Evolutionary conservation across 495 filamentous ascomycete genomes (phyloP).

Genomic region (Podospora tetraspora): DNA sequence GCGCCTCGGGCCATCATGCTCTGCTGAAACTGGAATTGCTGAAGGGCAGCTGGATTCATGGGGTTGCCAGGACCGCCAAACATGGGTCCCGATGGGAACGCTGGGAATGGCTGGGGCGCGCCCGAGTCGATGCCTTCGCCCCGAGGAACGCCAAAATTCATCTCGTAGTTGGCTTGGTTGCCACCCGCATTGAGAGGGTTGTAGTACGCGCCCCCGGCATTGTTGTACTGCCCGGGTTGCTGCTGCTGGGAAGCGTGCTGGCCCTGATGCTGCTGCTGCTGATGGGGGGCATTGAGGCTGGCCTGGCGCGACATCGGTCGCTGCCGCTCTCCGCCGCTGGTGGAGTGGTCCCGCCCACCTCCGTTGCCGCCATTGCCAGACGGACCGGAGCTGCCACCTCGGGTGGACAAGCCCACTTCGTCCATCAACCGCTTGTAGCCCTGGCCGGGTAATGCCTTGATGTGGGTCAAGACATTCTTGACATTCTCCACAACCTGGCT

Average conservation of each 20-base stretch:
- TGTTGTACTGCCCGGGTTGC: conserved; percentile 25
- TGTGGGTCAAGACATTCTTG: conserved; percentile 75
- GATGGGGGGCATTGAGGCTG: conserved; percentile 31
- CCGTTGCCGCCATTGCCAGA: conserved; percentile 25
- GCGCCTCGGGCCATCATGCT: conserved; percentile 47
- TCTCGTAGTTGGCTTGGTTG: conserved; percentile 35
- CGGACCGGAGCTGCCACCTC: conserved; percentile 22
- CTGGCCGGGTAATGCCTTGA: conserved; percentile 90
- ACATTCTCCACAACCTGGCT: conserved; percentile 85
- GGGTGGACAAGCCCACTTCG: conserved; percentile 77
- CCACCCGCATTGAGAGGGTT: conserved; percentile 37
- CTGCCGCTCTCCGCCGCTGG: conserved; percentile 43
- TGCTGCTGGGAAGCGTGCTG: conserved; percentile 25
- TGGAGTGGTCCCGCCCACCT: conserved; percentile 43
- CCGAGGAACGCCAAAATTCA: conserved; percentile 49
- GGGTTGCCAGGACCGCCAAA: conserved; percentile 45
- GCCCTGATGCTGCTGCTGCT: conserved; percentile 18
- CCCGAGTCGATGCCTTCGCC: conserved; percentile 53
- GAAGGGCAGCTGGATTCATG: conserved; percentile 45
- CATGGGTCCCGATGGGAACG: conserved; percentile 46
- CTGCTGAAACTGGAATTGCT: conserved; percentile 57
- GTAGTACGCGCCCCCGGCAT: conserved; percentile 30
- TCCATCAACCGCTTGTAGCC: conserved; percentile 99
- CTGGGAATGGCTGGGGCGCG: conserved; percentile 47
- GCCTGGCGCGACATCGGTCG: conserved; percentile 53